Evolutionary conservation across 176 grass and related monocot genomes (phyloP).

Genomic region (Zoysia pacifica): DNA sequence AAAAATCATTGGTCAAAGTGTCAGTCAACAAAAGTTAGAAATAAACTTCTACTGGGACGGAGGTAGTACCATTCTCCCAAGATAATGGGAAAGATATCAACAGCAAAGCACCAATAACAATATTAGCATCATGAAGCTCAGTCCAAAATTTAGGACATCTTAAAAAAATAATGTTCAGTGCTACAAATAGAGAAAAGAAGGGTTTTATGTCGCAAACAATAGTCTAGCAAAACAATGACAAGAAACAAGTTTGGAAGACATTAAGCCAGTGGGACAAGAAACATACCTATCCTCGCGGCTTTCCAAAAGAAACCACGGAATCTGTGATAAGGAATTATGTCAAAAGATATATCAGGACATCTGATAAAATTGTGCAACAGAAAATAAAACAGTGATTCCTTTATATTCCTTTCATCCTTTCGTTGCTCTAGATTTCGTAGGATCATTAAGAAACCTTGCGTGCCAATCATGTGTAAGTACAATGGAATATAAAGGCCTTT

Average conservation of each 20-base stretch:
- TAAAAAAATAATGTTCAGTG: background rate
- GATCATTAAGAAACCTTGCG: background rate
- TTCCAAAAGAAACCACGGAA: constrained; percentile 75
- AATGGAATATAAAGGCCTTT: background rate
- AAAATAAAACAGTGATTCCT: background rate
- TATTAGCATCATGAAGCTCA: background rate
- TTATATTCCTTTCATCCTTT: background rate
- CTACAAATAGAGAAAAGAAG: background rate
- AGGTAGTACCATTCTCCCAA: background rate
- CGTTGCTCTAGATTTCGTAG: background rate
- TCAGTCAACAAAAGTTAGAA: no score
- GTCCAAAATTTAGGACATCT: background rate
- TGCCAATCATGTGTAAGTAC: background rate
- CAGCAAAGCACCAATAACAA: background rate
- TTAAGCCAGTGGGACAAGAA: background rate
- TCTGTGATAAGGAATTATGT: constrained; percentile 36
- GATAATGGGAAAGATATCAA: background rate
- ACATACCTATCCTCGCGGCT: constrained; percentile 64
- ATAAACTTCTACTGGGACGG: no score
- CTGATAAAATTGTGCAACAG: background rate
- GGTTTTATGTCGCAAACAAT: background rate
- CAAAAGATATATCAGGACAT: constrained; percentile 26
- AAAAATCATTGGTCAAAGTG: no score
- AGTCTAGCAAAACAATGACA: background rate
- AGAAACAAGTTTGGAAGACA: background rate